Evolutionary conservation across 768 basidiomycete species (phyloP).

Genomic region (Pisolithus orientalis): DNA sequence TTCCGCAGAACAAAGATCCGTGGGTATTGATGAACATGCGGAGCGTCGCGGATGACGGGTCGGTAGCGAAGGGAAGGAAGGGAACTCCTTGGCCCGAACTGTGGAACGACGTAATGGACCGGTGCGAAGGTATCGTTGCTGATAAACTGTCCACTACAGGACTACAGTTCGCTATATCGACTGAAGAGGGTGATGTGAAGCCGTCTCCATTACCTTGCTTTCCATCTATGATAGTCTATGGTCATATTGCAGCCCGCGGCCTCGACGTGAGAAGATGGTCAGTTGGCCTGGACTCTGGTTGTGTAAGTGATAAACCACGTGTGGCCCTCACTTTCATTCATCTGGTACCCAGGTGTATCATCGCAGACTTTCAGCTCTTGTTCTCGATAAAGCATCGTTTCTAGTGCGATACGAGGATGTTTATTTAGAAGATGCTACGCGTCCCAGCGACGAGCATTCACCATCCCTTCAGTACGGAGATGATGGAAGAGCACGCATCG

Average conservation of each 20-base stretch:
- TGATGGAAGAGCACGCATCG: conserved; percentile 39
- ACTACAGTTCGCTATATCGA: conserved; percentile 9
- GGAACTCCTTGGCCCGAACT: conserved; percentile 72
- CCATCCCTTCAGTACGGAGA: conserved; percentile 52
- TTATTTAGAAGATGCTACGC: conserved; percentile 10
- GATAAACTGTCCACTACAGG: conserved; percentile 4
- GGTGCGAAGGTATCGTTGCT: conserved; percentile 45
- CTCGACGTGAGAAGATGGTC: conserved; percentile 81
- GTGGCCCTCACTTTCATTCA: neutral
- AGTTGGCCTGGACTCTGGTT: conserved; percentile 82
- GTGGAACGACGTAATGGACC: conserved; percentile 64
- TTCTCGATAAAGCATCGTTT: conserved; percentile 38
- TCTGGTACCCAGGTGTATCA: conserved; percentile 44
- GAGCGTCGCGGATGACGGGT: conserved; percentile 33
- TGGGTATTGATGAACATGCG: conserved; percentile 52
- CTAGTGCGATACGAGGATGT: conserved; percentile 4
- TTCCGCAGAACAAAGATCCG: conserved; percentile 74
- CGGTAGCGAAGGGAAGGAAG: conserved; percentile 23
- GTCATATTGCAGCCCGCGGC: conserved; percentile 75
- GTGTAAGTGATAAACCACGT: conserved; percentile 42
- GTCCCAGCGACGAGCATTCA: conserved; percentile 11
- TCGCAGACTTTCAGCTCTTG: conserved; percentile 55
- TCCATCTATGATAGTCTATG: conserved; percentile 79
- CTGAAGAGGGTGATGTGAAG: conserved; percentile 10
- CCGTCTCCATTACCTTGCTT: conserved; percentile 47